Evolutionary conservation across 2,329 filamentous ascomycete genomes (phyloP).

Genomic region (Dothideomycetes sp.): DNA sequence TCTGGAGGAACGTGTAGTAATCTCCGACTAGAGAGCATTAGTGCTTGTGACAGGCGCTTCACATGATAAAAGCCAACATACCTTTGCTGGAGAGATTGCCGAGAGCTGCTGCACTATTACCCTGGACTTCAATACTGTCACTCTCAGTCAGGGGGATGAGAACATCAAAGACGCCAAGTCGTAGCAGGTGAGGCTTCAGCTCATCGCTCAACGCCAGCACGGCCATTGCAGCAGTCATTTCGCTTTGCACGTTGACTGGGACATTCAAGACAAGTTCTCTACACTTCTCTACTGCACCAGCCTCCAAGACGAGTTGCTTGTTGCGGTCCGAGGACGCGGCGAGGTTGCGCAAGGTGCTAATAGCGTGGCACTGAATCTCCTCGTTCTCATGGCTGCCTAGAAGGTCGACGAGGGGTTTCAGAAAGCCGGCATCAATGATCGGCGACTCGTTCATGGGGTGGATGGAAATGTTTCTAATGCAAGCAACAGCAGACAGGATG

Average conservation of each 20-base stretch:
- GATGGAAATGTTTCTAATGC: constrained; percentile 97
- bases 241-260: constrained; percentile 87
- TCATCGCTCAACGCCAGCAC: constrained; percentile 93
- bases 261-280: constrained; percentile 92
- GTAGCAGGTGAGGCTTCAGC: constrained; percentile 80
- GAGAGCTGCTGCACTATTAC: constrained; percentile 90
- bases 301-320: constrained; percentile 94
- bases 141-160: constrained; percentile 92
- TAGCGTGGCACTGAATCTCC: constrained; percentile 97
- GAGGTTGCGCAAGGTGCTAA: constrained; percentile 89
- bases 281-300: constrained; percentile 95
- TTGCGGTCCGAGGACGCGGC: constrained; percentile 95
- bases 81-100: constrained; percentile 97
- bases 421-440: constrained; percentile 94
- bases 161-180: constrained; percentile 90
- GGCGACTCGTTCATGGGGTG: constrained; percentile 96
- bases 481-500: constrained; percentile 92
- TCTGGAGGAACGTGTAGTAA: constrained; percentile 89
- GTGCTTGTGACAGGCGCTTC: too few species aligned
- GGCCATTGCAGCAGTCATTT: constrained; percentile 99
- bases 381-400: constrained; percentile 94
- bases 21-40: constrained; percentile 59
- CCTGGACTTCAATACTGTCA: constrained; percentile 93
- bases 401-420: constrained; percentile 86
- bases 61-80: too few species aligned